Evolutionary conservation across 768 basidiomycete species (phyloP), one percentile per base, ranked within the genome.

Genomic region (Hypholoma sublateritium): DNA sequence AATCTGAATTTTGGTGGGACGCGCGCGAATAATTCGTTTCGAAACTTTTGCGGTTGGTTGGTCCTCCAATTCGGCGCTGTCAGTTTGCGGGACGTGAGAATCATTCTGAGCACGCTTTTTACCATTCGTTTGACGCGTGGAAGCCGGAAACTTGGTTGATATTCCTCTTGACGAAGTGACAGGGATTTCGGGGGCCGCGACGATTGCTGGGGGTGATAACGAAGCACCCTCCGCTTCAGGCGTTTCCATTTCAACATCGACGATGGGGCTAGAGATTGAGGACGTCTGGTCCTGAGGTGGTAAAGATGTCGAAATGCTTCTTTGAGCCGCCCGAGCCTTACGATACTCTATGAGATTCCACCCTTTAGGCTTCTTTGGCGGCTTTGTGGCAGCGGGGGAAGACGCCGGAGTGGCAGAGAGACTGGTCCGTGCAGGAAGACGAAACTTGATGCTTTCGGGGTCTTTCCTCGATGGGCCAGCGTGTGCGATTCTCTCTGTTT

Each of bases 371-470:
- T 64, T 56, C 37, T 59, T 44, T 11, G 58, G 56, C 13, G 57
- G 63, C 37, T 59, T 63, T 28, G 59, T 67, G 7, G 65, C 55
- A n/a, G 65, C 56, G n/a, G 67, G 65, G 41, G 65, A 64, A 12
- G 69, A 61, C 8, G 64, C 61, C 41, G 66, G 59, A 12, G 65
- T 59, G 44, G 58, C 57, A 35, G 70, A 63, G 41, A 59, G 55
- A 56, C 69, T 66, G 44, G 65, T 62, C 34, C 71, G 66, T 3
- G 70, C 60, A 53, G 61, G 62, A 45, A 66, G 49, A 16, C 65
- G 65, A 5, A 76, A 62, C 63, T 76, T 79, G 51, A 74, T 63
- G 44, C 64, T 71, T 56, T 74, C 69, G 53, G 59, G 50, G 37
- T 76, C 68, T 59, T 66, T 68, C 61, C 58, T 69, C 2, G 59